Base-by-base conservation (phyloP, 2,329 filamentous ascomycete genomes). In the Cordyceps tenuipes region DNA sequence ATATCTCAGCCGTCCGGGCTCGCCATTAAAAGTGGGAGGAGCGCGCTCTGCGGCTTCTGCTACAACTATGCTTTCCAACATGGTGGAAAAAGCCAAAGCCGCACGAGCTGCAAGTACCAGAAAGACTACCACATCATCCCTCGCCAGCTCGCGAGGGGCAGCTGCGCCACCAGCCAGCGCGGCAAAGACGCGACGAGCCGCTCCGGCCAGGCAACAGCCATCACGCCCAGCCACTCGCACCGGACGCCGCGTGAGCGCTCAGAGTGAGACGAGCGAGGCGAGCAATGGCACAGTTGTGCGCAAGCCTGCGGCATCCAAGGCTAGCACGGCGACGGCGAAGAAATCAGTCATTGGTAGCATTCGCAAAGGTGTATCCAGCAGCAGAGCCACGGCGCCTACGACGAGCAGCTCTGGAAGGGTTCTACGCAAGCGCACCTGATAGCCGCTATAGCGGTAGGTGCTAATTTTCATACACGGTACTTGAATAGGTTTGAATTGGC, bases 241-340 rank as follows among this genome's bases (percentile, higher is more conserved):
- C 41, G 75, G 74, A 59, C 77, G 79, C 62, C 79, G 82, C 69
- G 72, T 75, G 67, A 89, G 86, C 66, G 79, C 75, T 64, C 77
- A 76, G 60, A 88, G 85, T 68, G 85, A 85, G 68, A 77, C 81
- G 17, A 88, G 85, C 65, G 83, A 87, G 59, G 78, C 75, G 5
- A 89, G 85, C 70, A 82, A 81, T 15, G 81, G 82, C 8, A 89
- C 87, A 0, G 83, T 88, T 23, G 77, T 87, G 48, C 81, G 81
- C 70, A 87, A 83, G 69, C 72, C 74, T 3, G 71, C 70, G 13
- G 68, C 74, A 31, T 66, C 73, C 6, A 75, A 71, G 61, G 64
- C 71, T 2, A 64, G 71, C 15, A 64, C 72, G 21, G 71, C 77
- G 1, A 63, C 74, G 3, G 61, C 70, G 1, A 85, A 81, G 69